Base-by-base conservation (phyloP, 2,329 filamentous ascomycete species). In the Ascochyta lentis region DNA sequence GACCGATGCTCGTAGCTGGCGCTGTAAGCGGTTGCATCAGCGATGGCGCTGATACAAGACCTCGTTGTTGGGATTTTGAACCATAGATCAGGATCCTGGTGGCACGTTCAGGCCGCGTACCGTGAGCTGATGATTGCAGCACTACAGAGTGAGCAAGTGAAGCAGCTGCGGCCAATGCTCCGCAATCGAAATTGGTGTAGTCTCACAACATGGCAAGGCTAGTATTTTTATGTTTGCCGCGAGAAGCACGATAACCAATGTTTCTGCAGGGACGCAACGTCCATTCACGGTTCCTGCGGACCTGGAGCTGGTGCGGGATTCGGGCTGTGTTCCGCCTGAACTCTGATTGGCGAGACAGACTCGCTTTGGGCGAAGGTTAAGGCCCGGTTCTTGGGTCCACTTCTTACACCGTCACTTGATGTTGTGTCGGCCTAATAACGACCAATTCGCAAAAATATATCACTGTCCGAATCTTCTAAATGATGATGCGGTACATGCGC, bases 191-290 rank as follows among this genome's bases (percentile, higher is more conserved):
- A 31, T 51, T 47, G 53, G 47, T 48, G 53, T 47, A 26, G 43
- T 26, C 35, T 43, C 33, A 38, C 33, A 24, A 44, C 33, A 56
- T 56, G n/a, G 38, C 19, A 37, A 56, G 26, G 42, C 48, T 56
- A 51, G 12, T 38, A 31, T 39, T 63, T 58, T 55, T 49, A 39
- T 54, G 37, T 53, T 68, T 71, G 62, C 69, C 71, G 70, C 69
- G 70, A 65, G 64, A 70, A 70, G 69, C 70, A 72, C 68, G 60
- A 61, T 61, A 59, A 52, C 52, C 61, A 60, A 56, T 56, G 47
- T 43, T 61, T 50, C 60, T 54, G 55, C 57, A 55, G 45, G 46
- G 41, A 56, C 60, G 53, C 41, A 50, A 35, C 33, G 22, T 51
- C 47, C 48, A 48, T 35, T 51, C 38, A 43, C 38, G 37, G 48